These are phyloP conservation scores for Chaetoscypha palmicola DNA, from an alignment of 2,329 filamentous ascomycete species.

Conservation along the genomic window DNA sequence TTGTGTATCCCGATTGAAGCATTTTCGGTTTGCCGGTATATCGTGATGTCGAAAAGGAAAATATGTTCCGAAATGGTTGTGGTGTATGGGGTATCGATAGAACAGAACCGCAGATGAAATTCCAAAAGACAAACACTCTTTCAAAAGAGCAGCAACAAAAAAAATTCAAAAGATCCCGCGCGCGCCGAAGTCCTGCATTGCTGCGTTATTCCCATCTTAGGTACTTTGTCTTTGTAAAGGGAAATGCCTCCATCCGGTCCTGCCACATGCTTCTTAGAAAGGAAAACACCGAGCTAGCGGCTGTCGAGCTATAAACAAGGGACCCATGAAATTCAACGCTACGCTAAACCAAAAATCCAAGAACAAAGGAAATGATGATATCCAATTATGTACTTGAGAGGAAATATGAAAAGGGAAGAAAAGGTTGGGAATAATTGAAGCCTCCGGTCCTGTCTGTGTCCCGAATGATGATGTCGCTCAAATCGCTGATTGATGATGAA, in stretches of 20 bases:
- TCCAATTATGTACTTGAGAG: constrained; percentile 29
- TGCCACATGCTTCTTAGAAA: constrained; percentile 27
- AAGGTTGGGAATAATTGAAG: background rate
- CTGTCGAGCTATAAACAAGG: constrained; percentile 31
- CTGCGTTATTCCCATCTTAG: constrained; percentile 49
- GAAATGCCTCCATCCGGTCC: constrained; percentile 20
- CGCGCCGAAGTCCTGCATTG: constrained; percentile 52
- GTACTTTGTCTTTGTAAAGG: constrained; percentile 21
- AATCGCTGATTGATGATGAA: constrained; percentile 25
- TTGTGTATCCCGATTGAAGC: too few relatives aligned
- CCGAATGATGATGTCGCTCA: constrained; percentile 25
- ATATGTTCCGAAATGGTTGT: constrained; percentile 23
- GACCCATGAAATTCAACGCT: constrained; percentile 41
- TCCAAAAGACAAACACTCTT: constrained; percentile 20
- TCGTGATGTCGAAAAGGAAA: constrained; percentile 19
- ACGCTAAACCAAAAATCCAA: constrained; percentile 39
- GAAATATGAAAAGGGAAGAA: constrained; percentile 14
- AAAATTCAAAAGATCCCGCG: constrained; percentile 27
- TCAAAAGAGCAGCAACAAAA: constrained; percentile 18
- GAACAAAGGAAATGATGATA: constrained; percentile 33
- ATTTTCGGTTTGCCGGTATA: too few relatives aligned
- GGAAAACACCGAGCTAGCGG: constrained; percentile 30
- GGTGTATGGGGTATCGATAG: constrained; percentile 2
- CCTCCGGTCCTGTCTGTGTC: constrained; percentile 21
- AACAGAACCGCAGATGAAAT: constrained; percentile 25